Conservation (phyloP, 2,329 filamentous ascomycete genomes). For the Calonectria leucothoes region DNA sequence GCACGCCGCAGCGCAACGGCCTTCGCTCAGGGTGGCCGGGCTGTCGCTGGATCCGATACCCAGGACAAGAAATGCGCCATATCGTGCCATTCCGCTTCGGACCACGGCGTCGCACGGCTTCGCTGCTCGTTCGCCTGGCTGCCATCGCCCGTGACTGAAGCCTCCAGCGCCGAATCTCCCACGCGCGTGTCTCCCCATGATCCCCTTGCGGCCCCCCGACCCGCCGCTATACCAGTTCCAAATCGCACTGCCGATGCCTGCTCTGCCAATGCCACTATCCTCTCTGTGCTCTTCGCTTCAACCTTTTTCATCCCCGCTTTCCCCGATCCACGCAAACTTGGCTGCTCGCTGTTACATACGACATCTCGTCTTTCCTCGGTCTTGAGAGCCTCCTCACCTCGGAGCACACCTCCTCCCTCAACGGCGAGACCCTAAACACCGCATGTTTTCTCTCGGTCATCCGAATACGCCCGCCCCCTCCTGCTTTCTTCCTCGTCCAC, state of each 20-base stretch:
- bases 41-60: slow-evolving; percentile 1
- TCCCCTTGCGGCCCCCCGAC: background rate
- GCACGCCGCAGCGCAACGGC: background rate
- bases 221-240: slow-evolving; percentile 7
- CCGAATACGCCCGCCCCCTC: slow-evolving; percentile 6
- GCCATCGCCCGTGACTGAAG: background rate
- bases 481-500: background rate
- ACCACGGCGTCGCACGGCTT: slow-evolving; percentile 10
- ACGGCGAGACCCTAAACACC: slow-evolving; percentile 10
- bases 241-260: background rate
- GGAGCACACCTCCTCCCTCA: slow-evolving; percentile 11
- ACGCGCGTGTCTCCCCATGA: background rate
- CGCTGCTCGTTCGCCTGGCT: background rate
- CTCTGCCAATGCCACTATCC: background rate
- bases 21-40: background rate
- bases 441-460: slow-evolving; percentile 6
- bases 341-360: slow-evolving; percentile 11
- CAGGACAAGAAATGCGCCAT: background rate
- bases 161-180: background rate
- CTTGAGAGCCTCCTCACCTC: slow-evolving; percentile 18
- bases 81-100: slow-evolving; percentile 19
- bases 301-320: background rate
- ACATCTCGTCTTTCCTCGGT: background rate
- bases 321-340: background rate
- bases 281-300: background rate